These are phyloP conservation scores for Trypanosoma scelopori DNA, from an alignment of 208 protist species.

Conservation along the genomic window DNA sequence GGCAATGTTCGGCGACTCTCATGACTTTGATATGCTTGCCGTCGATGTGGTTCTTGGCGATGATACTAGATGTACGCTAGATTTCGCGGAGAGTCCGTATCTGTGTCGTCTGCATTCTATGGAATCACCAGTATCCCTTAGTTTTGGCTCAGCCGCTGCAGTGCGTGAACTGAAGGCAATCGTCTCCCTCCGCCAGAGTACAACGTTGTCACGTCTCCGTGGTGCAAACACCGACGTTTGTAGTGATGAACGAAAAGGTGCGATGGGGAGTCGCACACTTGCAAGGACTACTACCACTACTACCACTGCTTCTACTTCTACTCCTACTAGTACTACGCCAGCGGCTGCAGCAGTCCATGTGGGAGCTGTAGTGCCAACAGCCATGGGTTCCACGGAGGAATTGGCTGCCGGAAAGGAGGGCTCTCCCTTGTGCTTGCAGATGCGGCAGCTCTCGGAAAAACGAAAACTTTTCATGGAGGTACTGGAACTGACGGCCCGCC, in stretches of 20 bases:
- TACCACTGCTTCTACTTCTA: conserved; percentile 1
- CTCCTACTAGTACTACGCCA: not conserved
- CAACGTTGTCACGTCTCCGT: not conserved
- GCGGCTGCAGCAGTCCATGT: not conserved
- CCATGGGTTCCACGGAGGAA: not conserved
- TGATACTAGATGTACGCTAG: conserved; percentile 17
- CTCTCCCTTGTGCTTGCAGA: not conserved
- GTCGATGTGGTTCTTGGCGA: conserved; percentile 32
- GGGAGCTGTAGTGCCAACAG: no score
- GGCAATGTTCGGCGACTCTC: not conserved
- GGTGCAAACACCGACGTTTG: not conserved
- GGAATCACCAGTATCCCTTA: conserved; percentile 6
- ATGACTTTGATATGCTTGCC: conserved; percentile 28
- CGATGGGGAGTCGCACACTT: not conserved
- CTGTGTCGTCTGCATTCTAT: conserved; percentile 16
- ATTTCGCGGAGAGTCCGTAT: conserved; percentile 28
- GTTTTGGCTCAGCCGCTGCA: conserved; percentile 19
- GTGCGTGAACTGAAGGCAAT: conserved; percentile 21
- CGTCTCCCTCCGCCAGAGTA: conserved; percentile 1
- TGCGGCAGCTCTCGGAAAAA: conserved; percentile 17
- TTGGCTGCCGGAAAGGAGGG: not conserved
- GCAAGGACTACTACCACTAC: not conserved
- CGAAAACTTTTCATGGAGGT: conserved; percentile 30
- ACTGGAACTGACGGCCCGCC: conserved; percentile 23
- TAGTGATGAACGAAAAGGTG: not conserved